Base-by-base conservation (phyloP, 768 basidiomycete species). In the Termitomyces sp. region DNA sequence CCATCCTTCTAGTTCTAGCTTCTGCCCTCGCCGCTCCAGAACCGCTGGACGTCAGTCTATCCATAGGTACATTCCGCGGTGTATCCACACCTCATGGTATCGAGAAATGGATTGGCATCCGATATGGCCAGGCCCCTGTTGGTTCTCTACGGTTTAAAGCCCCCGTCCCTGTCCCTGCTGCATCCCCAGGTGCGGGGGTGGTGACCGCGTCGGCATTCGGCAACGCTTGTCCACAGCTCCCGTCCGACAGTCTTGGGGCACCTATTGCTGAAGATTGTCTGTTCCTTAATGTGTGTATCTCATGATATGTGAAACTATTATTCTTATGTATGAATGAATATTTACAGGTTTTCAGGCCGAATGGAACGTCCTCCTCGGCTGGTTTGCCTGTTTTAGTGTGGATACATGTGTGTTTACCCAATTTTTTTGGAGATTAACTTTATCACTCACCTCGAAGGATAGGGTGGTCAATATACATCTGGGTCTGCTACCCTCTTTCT, bases 71-170 rank as follows among this genome's bases (percentile, higher is more conserved):
- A 0, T 82, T 82, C 58, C 76, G 73, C 3, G 83, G 82, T 9
- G 59, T 78, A 5, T 56, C 70, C 8, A 73, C 72, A 12, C n/a
- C n/a, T n/a, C 77, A 78, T 46, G 77, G 76, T 9, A 76, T 77
- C 10, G 79, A 85, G 49, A 72, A 73, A 63, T 88, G 83, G 78
- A 72, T 85, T 12, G 85, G 84, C 3, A 77, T 88, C 34, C 85
- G 79, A 0, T 88, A 73, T 55, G 85, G 82, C 4, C 68, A 77
- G 57, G 74, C 84, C 2, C 86, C 86, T 0, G 60, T 81, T 0
- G 84, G 83, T 1, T 40, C 63, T 7, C 72, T 86, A 43, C 77
- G 85, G 3, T 85, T 88, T 68, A 80, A 79, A 58, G 76, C 79
- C 0, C 83, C 86, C 2, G 70, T 77, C 0, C 64, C 76, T 2